Conservation (phyloP, 2,329 filamentous ascomycete genomes). For the Pseudogymnoascus sp. region DNA sequence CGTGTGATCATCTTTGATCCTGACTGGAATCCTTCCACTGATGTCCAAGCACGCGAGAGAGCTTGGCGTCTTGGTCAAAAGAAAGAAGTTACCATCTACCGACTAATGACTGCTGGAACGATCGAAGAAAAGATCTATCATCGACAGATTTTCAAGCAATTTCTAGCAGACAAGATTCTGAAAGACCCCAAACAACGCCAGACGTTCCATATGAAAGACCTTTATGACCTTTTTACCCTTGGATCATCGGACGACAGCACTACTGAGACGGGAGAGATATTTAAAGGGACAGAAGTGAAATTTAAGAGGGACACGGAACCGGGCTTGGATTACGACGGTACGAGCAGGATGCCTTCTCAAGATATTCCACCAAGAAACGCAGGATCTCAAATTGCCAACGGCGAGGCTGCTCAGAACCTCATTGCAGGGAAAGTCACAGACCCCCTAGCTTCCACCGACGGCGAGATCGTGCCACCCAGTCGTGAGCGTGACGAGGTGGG, state of each 20-base stretch:
- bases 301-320: slow-evolving; percentile 39
- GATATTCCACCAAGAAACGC: slow-evolving; percentile 16
- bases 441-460: slow-evolving; percentile 26
- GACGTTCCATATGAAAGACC: slow-evolving; percentile 79
- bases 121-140: slow-evolving; percentile 99
- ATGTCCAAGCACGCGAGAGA: slow-evolving; percentile 88
- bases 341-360: neutral
- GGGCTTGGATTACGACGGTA: slow-evolving; percentile 18
- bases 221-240: slow-evolving; percentile 86
- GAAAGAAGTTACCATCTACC: slow-evolving; percentile 89
- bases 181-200: slow-evolving; percentile 90
- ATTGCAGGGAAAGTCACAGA: slow-evolving; percentile 8
- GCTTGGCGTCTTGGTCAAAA: slow-evolving; percentile 96
- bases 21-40: slow-evolving; percentile 97
- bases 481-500: slow-evolving; percentile 36
- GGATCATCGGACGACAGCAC: slow-evolving; percentile 59
- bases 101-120: slow-evolving; percentile 94
- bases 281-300: slow-evolving; percentile 77
- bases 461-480: slow-evolving; percentile 13
- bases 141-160: slow-evolving; percentile 97
- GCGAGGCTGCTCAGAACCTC: neutral
- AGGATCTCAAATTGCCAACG: neutral
- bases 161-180: slow-evolving; percentile 91
- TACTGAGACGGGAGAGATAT: slow-evolving; percentile 79
- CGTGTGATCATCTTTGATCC: slow-evolving; percentile 97